Evolutionary conservation across 192 early-diverging fungal genomes (phyloP).

Genomic region (Podila clonocystis): DNA sequence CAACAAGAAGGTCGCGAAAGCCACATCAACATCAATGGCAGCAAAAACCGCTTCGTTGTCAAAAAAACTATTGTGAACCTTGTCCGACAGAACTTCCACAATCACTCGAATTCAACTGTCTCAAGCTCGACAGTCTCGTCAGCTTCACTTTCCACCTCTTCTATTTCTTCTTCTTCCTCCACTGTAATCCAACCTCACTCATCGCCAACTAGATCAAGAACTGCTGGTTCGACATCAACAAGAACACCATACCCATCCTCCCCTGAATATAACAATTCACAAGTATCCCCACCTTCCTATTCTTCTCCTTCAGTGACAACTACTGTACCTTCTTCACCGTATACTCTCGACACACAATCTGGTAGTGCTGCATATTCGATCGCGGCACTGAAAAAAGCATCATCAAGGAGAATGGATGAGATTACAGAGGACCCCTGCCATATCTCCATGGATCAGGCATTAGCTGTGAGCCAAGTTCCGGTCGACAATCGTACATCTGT

Average conservation of each 20-base stretch:
- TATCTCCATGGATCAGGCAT: background rate
- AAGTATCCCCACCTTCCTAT: background rate
- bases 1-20: background rate
- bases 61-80: slow-evolving; percentile 19
- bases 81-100: background rate
- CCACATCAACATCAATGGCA: background rate
- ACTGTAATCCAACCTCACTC: background rate
- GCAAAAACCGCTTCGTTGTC: background rate
- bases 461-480: background rate
- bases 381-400: background rate
- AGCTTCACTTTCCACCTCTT: background rate
- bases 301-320: background rate
- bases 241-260: background rate
- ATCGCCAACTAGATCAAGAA: background rate
- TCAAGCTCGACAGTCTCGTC: background rate
- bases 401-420: background rate
- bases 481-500: background rate
- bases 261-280: background rate
- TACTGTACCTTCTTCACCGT: background rate
- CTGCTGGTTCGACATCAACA: no score
- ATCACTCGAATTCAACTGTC: slow-evolving; percentile 10
- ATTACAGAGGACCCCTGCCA: background rate
- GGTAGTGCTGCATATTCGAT: background rate
- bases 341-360: background rate
- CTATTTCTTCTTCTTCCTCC: background rate